These are phyloP conservation scores for Musa acuminata DNA, from an alignment of 176 grass and related monocot species.

Conservation along the genomic window DNA sequence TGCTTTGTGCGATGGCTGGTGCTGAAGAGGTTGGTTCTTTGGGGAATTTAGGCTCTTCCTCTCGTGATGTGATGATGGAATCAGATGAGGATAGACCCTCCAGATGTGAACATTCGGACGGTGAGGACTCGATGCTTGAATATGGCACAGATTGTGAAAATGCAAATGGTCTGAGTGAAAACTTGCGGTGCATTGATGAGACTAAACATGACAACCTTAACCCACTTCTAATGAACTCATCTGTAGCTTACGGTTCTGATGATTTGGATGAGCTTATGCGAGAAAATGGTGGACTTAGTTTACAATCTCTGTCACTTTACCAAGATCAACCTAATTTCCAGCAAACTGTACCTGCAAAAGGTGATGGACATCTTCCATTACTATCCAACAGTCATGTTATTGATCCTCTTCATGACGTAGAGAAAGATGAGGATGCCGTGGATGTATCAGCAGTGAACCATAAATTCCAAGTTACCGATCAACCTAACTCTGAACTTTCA, in stretches of 20 bases:
- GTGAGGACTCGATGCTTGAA: conserved; percentile 30
- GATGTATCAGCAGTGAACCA: background rate
- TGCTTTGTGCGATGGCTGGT: background rate
- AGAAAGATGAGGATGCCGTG: background rate
- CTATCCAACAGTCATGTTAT: conserved; percentile 15
- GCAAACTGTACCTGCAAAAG: background rate
- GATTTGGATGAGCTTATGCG: conserved; percentile 41
- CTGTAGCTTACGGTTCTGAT: conserved; percentile 25
- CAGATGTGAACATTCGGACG: conserved; percentile 19
- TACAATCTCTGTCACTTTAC: conserved; percentile 19
- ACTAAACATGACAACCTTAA: background rate
- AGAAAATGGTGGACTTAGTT: conserved; percentile 24
- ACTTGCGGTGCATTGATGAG: background rate
- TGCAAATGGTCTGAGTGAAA: conserved; percentile 3
- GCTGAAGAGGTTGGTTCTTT: background rate
- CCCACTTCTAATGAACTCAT: conserved; percentile 39
- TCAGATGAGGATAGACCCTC: conserved; percentile 10
- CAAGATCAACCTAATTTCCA: conserved; percentile 12
- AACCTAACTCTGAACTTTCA: background rate
- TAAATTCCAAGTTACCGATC: background rate
- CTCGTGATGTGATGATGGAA: background rate
- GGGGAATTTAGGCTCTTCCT: background rate
- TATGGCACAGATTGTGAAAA: conserved; percentile 7
- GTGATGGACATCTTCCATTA: conserved; percentile 5
- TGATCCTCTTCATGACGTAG: background rate